These are phyloP conservation scores for Aureobasidium leucospermi DNA, from an alignment of 2,329 filamentous ascomycete genomes.

Conservation along the genomic window DNA sequence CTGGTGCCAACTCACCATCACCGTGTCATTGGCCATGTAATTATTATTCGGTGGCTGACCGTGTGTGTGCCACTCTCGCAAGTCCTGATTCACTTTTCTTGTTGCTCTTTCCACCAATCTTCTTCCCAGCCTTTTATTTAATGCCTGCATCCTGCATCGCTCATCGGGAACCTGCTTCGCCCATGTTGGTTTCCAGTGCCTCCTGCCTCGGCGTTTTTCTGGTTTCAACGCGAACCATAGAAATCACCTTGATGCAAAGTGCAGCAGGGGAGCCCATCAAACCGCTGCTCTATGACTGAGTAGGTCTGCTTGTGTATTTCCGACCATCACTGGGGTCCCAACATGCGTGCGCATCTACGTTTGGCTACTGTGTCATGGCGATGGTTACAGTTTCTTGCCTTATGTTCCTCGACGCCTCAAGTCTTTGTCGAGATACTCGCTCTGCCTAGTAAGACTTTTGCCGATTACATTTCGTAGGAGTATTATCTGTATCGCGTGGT, in stretches of 20 bases:
- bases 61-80: background rate
- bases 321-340: too few relatives aligned
- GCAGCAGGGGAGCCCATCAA: background rate
- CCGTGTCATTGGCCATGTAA: background rate
- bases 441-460: too few relatives aligned
- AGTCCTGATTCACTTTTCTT: background rate
- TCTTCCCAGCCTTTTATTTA: background rate
- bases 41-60: background rate
- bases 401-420: background rate
- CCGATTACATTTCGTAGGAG: too few relatives aligned
- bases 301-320: background rate
- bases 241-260: background rate
- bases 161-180: background rate
- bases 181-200: background rate
- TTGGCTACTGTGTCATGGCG: background rate
- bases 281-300: background rate
- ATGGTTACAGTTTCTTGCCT: background rate
- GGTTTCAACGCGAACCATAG: background rate
- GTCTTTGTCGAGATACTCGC: too few relatives aligned
- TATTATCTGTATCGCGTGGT: too few relatives aligned
- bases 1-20: conserved; percentile 7
- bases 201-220: background rate
- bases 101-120: conserved; percentile 5
- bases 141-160: background rate
- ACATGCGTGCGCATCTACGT: background rate